These are phyloP conservation scores for Yamadazyma laniorum DNA, from an alignment of 805 yeast species.

Conservation along the genomic window DNA sequence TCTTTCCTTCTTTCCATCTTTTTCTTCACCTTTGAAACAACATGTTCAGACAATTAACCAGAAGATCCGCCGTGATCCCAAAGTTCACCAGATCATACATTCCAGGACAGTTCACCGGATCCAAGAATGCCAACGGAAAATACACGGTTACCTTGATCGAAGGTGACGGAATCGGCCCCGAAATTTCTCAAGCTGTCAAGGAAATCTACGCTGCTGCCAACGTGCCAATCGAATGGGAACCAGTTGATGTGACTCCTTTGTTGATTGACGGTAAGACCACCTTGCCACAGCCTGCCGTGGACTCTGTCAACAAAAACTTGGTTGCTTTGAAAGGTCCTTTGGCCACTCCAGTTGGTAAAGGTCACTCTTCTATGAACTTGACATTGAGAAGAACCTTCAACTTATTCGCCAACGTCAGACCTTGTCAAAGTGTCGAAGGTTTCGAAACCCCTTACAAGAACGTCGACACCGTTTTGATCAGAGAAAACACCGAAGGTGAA, in stretches of 20 bases:
- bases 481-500: slow-evolving; percentile 99
- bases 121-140: slow-evolving; percentile 71
- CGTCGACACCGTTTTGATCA: slow-evolving; percentile 92
- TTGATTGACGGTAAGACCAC: slow-evolving; percentile 91
- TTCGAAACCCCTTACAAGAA: slow-evolving; percentile 85
- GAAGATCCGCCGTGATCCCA: slow-evolving; percentile 23
- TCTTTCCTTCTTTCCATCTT: slow-evolving; percentile 1
- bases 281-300: slow-evolving; percentile 88
- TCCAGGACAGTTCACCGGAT: slow-evolving; percentile 65
- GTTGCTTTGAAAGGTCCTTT: slow-evolving; percentile 97
- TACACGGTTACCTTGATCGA: slow-evolving; percentile 94
- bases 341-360: slow-evolving; percentile 98
- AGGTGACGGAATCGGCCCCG: slow-evolving; percentile 95
- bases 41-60: slow-evolving; percentile 37
- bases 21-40: slow-evolving; percentile 3
- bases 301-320: slow-evolving; percentile 86
- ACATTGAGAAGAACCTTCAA: slow-evolving; percentile 96
- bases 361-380: slow-evolving; percentile 95
- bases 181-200: slow-evolving; percentile 92
- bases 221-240: slow-evolving; percentile 97
- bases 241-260: slow-evolving; percentile 92
- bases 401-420: slow-evolving; percentile 95
- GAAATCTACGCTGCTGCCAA: slow-evolving; percentile 89
- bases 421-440: slow-evolving; percentile 91
- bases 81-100: slow-evolving; percentile 46